Percentiles rank a stretch among this genome's conserved stretches.
These are phyloP conservation scores for Ploettnerulaceae sp. DNA, from an alignment of 2,329 filamentous ascomycete species.

Conservation along the genomic window DNA sequence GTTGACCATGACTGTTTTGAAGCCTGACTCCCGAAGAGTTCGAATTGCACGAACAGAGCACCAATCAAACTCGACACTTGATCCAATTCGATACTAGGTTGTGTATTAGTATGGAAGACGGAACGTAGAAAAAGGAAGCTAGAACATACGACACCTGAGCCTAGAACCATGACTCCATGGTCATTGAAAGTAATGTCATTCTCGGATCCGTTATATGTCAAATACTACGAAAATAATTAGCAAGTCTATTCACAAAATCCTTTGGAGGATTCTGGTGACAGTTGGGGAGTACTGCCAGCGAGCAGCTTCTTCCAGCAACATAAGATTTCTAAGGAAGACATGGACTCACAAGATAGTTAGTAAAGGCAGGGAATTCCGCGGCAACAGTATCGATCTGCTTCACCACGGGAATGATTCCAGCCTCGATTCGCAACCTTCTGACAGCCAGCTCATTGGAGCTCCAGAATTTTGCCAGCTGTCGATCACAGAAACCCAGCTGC, in stretches of 20 bases:
- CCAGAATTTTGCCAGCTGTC: slow-evolving; percentile 90
- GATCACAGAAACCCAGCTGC: slow-evolving; percentile 89
- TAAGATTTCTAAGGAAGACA: neutral
- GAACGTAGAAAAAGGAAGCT: neutral
- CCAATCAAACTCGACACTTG: slow-evolving; percentile 98
- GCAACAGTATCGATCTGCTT: slow-evolving; percentile 99
- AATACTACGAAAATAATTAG: slow-evolving; percentile 45
- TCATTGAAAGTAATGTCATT: slow-evolving; percentile 82
- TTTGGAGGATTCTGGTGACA: too few species aligned
- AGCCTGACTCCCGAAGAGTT: slow-evolving; percentile 75
- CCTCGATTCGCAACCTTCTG: slow-evolving; percentile 76
- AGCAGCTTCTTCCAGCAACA: too few species aligned
- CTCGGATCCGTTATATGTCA: slow-evolving; percentile 89
- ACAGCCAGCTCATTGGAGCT: slow-evolving; percentile 91
- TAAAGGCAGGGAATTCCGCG: slow-evolving; percentile 89
- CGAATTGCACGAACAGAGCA: slow-evolving; percentile 93
- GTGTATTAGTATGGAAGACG: neutral
- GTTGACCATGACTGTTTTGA: slow-evolving; percentile 96
- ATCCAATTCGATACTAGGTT: slow-evolving; percentile 72
- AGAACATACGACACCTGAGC: slow-evolving; percentile 9
- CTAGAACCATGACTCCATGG: slow-evolving; percentile 87
- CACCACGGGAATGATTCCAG: slow-evolving; percentile 80
- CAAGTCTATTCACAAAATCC: too few species aligned
- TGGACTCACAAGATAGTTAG: slow-evolving; percentile 69
- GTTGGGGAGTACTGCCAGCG: too few species aligned